Percentiles rank a stretch among this genome's conserved stretches.
Conservation (phyloP, 306 rosid species). For the Canavalia gladiata region DNA sequence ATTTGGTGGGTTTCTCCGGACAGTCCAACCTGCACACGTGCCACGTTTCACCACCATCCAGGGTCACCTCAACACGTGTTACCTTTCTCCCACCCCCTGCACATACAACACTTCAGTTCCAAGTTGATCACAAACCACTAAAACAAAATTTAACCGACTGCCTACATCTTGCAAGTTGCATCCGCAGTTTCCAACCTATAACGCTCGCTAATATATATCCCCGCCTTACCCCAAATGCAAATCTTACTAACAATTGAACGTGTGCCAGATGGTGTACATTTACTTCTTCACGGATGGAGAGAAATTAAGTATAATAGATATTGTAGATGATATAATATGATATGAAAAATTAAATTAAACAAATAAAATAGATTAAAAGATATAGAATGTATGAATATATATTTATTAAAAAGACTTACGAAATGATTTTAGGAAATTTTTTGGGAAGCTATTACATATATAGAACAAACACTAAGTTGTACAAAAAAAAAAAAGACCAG, state of each 20-base stretch:
- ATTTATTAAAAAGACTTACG: no score
- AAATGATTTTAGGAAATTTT: no score
- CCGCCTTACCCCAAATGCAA: no score
- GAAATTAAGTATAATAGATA: no score
- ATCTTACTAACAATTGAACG: background rate
- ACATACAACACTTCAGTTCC: background rate
- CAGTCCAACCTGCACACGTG: conserved; percentile 66
- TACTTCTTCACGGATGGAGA: no score
- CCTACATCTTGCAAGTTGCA: background rate
- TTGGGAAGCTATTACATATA: no score
- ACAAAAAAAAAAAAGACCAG: no score
- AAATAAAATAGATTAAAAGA: no score
- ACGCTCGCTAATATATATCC: background rate
- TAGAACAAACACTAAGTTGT: no score
- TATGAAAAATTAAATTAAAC: no score
- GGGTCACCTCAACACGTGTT: conserved; percentile 86
- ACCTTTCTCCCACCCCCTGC: conserved; percentile 93
- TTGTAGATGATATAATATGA: no score
- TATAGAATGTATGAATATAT: no score
- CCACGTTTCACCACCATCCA: conserved; percentile 91
- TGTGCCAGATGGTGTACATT: background rate
- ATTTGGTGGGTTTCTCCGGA: conserved; percentile 73
- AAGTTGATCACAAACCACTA: background rate
- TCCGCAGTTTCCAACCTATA: background rate
- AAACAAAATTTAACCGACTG: background rate